Percentiles rank a stretch among this genome's conserved stretches.
phyloP scores from a whole-genome alignment of 1,284 basidiomycete genomes.

The Stygiomarasmius scandens region DNA sequence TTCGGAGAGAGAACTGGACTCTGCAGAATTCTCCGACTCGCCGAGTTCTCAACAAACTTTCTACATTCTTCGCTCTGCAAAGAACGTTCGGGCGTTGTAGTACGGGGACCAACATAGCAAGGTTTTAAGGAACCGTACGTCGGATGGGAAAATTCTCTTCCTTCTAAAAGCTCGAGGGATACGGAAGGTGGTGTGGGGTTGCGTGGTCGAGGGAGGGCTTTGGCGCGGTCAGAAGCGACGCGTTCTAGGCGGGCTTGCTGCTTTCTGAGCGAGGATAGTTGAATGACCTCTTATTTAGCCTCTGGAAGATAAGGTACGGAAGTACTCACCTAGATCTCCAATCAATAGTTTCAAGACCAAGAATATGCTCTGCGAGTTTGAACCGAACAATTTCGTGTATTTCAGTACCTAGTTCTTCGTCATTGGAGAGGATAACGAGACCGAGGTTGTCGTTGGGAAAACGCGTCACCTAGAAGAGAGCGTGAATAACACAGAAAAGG shows the following conservation, averaged over 20 bases:
- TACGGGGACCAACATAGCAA: conserved; percentile 24
- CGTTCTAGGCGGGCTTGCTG: background rate
- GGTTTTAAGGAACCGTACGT: conserved; percentile 35
- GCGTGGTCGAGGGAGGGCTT: conserved; percentile 25
- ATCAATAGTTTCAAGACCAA: conserved; percentile 34
- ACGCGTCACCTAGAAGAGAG: conserved; percentile 29
- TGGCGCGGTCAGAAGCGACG: conserved; percentile 9
- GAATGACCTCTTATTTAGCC: too few relatives aligned
- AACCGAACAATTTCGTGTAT: conserved; percentile 38
- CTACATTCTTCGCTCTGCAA: conserved; percentile 17
- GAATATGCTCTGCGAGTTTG: conserved; percentile 35
- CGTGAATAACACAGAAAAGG: conserved; percentile 18
- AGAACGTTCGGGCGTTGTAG: too few relatives aligned
- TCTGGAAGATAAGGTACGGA: too few relatives aligned
- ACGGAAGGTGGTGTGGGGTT: conserved; percentile 19
- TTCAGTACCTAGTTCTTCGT: conserved; percentile 37
- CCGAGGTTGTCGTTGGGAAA: conserved; percentile 42
- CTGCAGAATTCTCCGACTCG: conserved; percentile 31
- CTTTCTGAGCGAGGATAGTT: background rate
- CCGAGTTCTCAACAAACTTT: conserved; percentile 22
- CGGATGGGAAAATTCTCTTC: conserved; percentile 31
- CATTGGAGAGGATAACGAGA: conserved; percentile 46
- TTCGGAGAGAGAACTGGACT: conserved; percentile 13
- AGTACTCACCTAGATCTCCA: conserved; percentile 31
- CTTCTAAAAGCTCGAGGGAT: conserved; percentile 10